Evolutionary conservation across 495 filamentous ascomycete genomes (phyloP).

Genomic region (Penicillium cinerascens): DNA sequence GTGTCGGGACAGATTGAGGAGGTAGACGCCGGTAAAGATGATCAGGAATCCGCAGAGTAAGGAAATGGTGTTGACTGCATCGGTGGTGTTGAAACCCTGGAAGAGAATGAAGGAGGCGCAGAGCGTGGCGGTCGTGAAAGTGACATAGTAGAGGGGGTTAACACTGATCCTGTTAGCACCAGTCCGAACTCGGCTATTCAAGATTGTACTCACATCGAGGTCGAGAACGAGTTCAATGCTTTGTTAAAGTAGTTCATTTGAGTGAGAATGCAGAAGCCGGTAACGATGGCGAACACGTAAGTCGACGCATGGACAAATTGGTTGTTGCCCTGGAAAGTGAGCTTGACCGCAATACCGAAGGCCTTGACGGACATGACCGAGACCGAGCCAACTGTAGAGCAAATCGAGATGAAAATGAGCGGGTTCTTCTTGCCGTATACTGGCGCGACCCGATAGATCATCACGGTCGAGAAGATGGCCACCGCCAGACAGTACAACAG

Average conservation of each 20-base stretch:
- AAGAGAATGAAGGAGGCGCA: slow-evolving; percentile 97
- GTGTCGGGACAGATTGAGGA: slow-evolving; percentile 87
- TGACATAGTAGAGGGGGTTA: slow-evolving; percentile 98
- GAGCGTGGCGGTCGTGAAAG: slow-evolving; percentile 95
- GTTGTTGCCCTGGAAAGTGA: slow-evolving; percentile 87
- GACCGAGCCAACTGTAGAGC: slow-evolving; percentile 91
- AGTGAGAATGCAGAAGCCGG: slow-evolving; percentile 86
- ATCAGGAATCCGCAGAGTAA: slow-evolving; percentile 91
- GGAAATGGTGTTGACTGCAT: slow-evolving; percentile 89
- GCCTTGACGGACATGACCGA: slow-evolving; percentile 99
- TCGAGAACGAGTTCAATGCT: slow-evolving; percentile 92
- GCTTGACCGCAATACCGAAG: slow-evolving; percentile 92
- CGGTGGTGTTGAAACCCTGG: slow-evolving; percentile 93
- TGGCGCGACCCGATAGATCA: slow-evolving; percentile 94
- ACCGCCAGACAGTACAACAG: slow-evolving; percentile 77
- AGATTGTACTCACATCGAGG: slow-evolving; percentile 71
- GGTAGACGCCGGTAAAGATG: slow-evolving; percentile 95
- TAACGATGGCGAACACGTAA: slow-evolving; percentile 94
- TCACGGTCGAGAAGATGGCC: slow-evolving; percentile 75
- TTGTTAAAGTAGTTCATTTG: slow-evolving; percentile 99
- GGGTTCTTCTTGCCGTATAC: slow-evolving; percentile 90
- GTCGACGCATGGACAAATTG: slow-evolving; percentile 92
- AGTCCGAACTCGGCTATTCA: background rate
- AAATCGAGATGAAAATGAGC: slow-evolving; percentile 92
- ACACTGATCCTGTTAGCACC: slow-evolving; percentile 60